These are phyloP conservation scores for Hyphodiscus sp. DNA, from an alignment of 2,329 filamentous ascomycete genomes.

Conservation along the genomic window DNA sequence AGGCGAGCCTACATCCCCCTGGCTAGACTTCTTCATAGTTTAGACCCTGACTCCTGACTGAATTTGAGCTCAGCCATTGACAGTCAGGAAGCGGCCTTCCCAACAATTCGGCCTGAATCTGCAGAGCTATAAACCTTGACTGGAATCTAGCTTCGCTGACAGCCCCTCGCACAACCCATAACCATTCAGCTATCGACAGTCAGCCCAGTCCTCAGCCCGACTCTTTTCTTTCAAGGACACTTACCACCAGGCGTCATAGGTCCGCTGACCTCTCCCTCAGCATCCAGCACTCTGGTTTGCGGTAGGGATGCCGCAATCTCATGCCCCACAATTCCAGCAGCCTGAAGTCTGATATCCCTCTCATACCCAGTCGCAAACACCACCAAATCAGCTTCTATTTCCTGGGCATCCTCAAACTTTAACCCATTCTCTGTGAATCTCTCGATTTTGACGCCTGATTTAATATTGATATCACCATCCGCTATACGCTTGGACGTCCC, in stretches of 20 bases:
- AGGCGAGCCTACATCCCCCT: too few species aligned
- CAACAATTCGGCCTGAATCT: slow-evolving; percentile 9
- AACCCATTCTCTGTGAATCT: slow-evolving; percentile 33
- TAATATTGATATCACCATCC: slow-evolving; percentile 46
- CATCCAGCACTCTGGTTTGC: slow-evolving; percentile 41
- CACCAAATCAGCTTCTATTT: slow-evolving; percentile 44
- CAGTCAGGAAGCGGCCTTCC: slow-evolving; percentile 5
- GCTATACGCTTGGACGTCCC: slow-evolving; percentile 42
- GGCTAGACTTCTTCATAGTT: neutral
- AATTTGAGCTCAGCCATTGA: neutral
- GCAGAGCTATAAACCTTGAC: slow-evolving; percentile 10
- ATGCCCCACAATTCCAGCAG: slow-evolving; percentile 42
- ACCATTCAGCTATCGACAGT: neutral
- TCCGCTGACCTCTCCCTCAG: slow-evolving; percentile 40
- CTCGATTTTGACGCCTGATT: slow-evolving; percentile 38
- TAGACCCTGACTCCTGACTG: neutral
- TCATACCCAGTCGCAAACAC: slow-evolving; percentile 42
- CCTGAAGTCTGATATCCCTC: slow-evolving; percentile 42
- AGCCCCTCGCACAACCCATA: neutral
- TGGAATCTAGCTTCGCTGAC: neutral
- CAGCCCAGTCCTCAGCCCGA: neutral
- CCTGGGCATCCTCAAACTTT: slow-evolving; percentile 37
- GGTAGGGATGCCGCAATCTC: slow-evolving; percentile 40
- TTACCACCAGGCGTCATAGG: slow-evolving; percentile 17
- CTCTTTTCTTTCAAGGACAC: neutral